phyloP scores from a whole-genome alignment of 192 early-diverging fungal species.

The Lunasporangiospora selenospora region DNA sequence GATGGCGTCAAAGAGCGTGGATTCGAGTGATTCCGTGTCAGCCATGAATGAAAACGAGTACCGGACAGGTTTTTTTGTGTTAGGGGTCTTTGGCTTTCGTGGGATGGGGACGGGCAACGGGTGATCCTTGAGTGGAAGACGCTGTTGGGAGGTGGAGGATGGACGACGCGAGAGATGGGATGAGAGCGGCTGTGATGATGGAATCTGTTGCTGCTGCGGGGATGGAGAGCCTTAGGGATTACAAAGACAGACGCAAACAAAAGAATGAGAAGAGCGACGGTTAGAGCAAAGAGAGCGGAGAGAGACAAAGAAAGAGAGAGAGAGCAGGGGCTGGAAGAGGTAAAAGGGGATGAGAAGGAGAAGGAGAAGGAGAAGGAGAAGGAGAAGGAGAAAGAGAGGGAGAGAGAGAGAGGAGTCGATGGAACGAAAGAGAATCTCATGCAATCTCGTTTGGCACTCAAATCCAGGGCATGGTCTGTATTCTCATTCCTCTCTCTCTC shows the following conservation, averaged over 20 bases:
- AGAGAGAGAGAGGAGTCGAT: not conserved
- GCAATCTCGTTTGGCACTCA: not conserved
- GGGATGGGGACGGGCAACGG: conserved; percentile 1
- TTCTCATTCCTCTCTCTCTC: too few species aligned
- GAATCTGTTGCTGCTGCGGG: conserved; percentile 1
- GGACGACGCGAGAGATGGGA: too few species aligned
- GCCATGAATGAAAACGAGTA: conserved; percentile 51
- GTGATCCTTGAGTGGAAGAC: too few species aligned
- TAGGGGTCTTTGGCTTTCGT: not conserved
- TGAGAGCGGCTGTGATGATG: too few species aligned
- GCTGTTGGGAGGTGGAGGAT: too few species aligned
- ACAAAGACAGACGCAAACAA: too few species aligned
- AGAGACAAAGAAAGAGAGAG: not conserved
- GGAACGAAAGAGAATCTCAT: not conserved
- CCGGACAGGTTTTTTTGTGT: conserved; percentile 8
- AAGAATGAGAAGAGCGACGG: too few species aligned
- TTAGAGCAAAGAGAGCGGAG: not conserved
- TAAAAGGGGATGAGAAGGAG: not conserved
- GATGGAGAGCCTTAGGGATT: not conserved
- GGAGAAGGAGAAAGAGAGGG: not conserved
- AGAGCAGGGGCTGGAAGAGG: not conserved
- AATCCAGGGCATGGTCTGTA: too few species aligned
- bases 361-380: not conserved
- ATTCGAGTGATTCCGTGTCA: conserved; percentile 40
- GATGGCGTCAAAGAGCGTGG: conserved; percentile 74